Evolutionary conservation across 192 early-diverging fungal species (phyloP), one percentile per base, ranked within the genome.

Genomic region (Spinellus fusiger): DNA sequence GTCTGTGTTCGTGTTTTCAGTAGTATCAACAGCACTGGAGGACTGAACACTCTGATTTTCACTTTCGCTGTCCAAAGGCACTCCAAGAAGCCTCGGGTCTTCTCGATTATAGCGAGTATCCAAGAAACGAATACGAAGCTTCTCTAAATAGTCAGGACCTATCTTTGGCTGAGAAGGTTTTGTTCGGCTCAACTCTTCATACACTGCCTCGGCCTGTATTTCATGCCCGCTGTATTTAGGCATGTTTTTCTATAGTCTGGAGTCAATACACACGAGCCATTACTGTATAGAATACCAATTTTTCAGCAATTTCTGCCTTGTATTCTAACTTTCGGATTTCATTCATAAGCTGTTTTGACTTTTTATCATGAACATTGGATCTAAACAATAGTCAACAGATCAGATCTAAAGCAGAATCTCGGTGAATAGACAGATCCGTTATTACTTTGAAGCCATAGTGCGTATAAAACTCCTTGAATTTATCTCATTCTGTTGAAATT

Each of bases 51-150:
- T n/a, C 12, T 47, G n/a, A 25, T 31, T 25, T 29, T 18, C 20
- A 13, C 25, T 22, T 60, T 15, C 1, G 8, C 48, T 16, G 1
- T 40, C 18, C n/a, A 26, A 22, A 26, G 49, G 31, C 31, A 25
- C 7, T 32, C 22, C 26, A 3, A 16, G 3, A 32, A 20, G 12
- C 8, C 54, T 31, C 9, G 28, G 27, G 29, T 12, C 4, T 12
- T 26, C 5, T 34, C 27, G 20, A 23, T 20, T 20, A 56, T 57
- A 38, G 49, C 69, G 69, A 6, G 71, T 73, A 56, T 73, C 71
- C 25, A 73, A 33, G 32, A 73, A 73, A 44, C 68, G 68, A 37
- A 73, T 44, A 9, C 57, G n/a, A 10, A 73, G 44, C 1, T 68
- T 73, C 7, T 73, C 65, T 18, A 73, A 44, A 31, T 68, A 73